Conservation (phyloP, 2,329 filamentous ascomycete species). For the Hymenotorrendiella dingleyae region DNA sequence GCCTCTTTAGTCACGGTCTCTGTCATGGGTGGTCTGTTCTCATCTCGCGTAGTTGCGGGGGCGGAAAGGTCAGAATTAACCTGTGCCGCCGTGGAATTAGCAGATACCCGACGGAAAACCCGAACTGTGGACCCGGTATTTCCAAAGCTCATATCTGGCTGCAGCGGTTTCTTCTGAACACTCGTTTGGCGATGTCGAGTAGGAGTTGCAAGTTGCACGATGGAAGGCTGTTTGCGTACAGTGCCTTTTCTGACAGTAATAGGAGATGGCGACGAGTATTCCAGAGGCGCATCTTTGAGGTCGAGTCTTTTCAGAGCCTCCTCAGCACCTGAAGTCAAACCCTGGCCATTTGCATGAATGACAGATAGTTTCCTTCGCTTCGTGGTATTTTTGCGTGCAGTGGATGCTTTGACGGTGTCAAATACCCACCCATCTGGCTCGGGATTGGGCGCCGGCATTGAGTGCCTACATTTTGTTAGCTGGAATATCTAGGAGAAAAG, state of each 20-base stretch:
- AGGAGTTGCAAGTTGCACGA: conserved; percentile 26
- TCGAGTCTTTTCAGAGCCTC: conserved; percentile 56
- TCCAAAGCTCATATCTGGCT: conserved; percentile 86
- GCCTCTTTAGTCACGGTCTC: conserved; percentile 72
- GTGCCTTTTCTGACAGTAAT: conserved; percentile 58
- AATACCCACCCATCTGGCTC: conserved; percentile 91
- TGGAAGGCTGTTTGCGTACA: conserved; percentile 35
- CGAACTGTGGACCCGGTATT: conserved; percentile 89
- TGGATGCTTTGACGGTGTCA: conserved; percentile 73
- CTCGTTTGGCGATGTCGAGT: conserved; percentile 26
- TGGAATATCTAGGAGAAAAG: no score
- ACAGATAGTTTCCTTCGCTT: conserved; percentile 52
- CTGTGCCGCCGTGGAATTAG: conserved; percentile 41
- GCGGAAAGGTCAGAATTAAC: conserved; percentile 19
- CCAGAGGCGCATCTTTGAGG: conserved; percentile 54
- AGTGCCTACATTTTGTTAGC: no score
- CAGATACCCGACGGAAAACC: conserved; percentile 84
- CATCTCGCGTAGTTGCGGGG: conserved; percentile 39
- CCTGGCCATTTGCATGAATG: conserved; percentile 40
- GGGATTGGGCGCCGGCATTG: conserved; percentile 52
- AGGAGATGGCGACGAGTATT: conserved; percentile 46
- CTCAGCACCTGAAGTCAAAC: conserved; percentile 36
- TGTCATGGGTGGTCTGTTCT: conserved; percentile 56
- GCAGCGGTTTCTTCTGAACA: conserved; percentile 64
- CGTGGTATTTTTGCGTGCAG: conserved; percentile 50